Percentiles rank a stretch among this genome's conserved stretches.
Evolutionary conservation across 441 rosid species (phyloP).

Genomic region (Aleurites moluccanus): DNA sequence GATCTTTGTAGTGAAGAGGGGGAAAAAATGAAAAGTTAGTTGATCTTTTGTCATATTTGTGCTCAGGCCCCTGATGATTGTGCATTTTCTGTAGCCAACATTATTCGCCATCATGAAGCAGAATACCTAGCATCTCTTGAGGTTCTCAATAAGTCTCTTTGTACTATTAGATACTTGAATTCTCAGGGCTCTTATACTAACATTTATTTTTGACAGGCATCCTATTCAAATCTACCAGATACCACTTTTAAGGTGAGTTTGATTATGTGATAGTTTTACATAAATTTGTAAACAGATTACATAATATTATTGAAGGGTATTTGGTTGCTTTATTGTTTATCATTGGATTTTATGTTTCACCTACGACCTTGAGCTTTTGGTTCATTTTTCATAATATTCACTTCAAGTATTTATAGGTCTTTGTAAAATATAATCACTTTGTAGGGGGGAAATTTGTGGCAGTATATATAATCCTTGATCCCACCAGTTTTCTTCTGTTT

Average conservation of each 20-base stretch:
- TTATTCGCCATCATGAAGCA: conserved; percentile 84
- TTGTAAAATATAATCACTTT: not conserved
- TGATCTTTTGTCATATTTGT: conserved; percentile 19
- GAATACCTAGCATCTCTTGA: conserved; percentile 86
- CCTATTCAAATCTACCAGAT: conserved; percentile 89
- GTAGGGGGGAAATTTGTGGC: too few relatives aligned
- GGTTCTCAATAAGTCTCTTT: conserved; percentile 46
- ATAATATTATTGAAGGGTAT: not conserved
- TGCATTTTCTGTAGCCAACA: conserved; percentile 60
- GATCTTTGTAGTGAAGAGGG: not conserved
- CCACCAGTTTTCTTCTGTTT: not conserved
- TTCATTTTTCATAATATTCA: not conserved
- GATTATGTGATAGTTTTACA: not conserved
- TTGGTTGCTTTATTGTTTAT: not conserved
- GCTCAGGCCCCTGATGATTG: conserved; percentile 84
- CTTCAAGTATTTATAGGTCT: not conserved
- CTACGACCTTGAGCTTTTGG: not conserved
- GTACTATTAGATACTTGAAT: conserved; percentile 14
- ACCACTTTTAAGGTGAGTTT: conserved; percentile 80
- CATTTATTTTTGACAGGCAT: conserved; percentile 49
- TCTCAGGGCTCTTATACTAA: conserved; percentile 19
- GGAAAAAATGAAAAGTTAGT: not conserved
- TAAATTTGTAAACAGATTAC: not conserved
- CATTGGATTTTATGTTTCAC: too few relatives aligned
- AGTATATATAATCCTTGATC: too few relatives aligned